Evolutionary conservation across 306 rosid genomes (phyloP), one percentile per base, ranked within the genome.

Genomic region (Trifolium dubium): DNA sequence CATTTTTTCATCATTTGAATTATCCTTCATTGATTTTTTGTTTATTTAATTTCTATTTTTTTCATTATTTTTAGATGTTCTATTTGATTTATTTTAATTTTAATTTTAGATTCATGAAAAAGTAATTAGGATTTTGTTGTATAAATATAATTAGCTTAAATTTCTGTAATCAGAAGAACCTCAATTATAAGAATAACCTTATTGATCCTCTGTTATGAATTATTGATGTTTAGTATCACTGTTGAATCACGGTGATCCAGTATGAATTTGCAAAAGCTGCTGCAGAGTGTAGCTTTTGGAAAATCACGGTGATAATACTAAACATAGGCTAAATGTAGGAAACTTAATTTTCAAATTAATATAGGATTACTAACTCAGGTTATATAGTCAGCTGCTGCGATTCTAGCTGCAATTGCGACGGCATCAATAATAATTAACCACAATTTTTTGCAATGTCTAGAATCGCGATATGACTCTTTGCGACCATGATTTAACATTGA

Each of bases 191-290:
- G n/a, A 1, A 23, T 23, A 49, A 29, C 29, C 46, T 62, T 39
- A 23, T 66, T 59, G 49, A 66, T 79, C 34, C 59, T 28, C 67
- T 64, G 58, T 70, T 82, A 30, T 75, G 43, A 23, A 1, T 23
- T 23, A 23, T 23, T 23, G 23, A 23, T 23, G 23, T 23, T 23
- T 23, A 1, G 23, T 23, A 23, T 23, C 23, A 23, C 23, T 0
- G 23, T 23, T 23, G 23, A 23, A 23, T 23, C 23, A 23, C 23
- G 23, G 23, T 23, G 23, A 23, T 23, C 23, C 1, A 23, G 0
- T 0, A 1, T 23, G 23, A 23, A 0, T 23, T 23, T 23, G 23
- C 23, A 23, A n/a, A n/a, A n/a, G 23, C 1, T 0, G 23, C 23
- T 23, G 23, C 23, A 23, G 23, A 23, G 23, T 23, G 23, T 23